Evolutionary conservation across 768 basidiomycete genomes (phyloP).

Genomic region (Porpolomopsis calyptriformis): DNA sequence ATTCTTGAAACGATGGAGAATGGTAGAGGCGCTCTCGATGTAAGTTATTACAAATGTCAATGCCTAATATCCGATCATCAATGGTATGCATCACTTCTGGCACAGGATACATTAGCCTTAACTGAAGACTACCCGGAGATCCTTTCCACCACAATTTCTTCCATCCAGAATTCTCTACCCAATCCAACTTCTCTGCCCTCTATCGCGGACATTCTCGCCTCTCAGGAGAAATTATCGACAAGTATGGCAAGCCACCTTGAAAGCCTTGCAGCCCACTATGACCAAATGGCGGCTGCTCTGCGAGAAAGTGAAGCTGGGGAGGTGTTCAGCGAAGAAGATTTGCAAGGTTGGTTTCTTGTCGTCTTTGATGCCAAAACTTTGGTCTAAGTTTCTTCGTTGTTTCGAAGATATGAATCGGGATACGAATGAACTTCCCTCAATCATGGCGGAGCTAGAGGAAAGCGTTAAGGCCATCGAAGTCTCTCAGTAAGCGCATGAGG

Average conservation of each 20-base stretch:
- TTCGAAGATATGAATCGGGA: constrained; percentile 70
- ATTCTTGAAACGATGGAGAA: constrained; percentile 62
- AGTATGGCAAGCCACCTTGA: constrained; percentile 70
- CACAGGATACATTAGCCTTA: constrained; percentile 49
- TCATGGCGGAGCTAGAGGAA: constrained; percentile 64
- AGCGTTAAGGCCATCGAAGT: constrained; percentile 40
- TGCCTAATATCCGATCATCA: neutral
- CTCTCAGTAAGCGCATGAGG: constrained; percentile 38
- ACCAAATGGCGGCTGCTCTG: constrained; percentile 62
- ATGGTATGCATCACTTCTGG: neutral
- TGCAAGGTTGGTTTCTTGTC: constrained; percentile 38
- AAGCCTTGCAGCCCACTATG: constrained; percentile 63
- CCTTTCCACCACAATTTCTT: constrained; percentile 41
- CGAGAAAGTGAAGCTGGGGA: constrained; percentile 62
- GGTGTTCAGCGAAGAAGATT: constrained; percentile 54
- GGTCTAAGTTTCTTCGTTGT: neutral
- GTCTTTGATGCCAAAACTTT: neutral
- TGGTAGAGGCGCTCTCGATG: constrained; percentile 59
- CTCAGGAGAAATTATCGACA: constrained; percentile 46
- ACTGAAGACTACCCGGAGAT: constrained; percentile 63
- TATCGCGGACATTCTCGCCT: constrained; percentile 38
- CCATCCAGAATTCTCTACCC: constrained; percentile 46
- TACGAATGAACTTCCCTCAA: constrained; percentile 64
- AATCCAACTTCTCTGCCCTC: constrained; percentile 23
- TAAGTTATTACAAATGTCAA: constrained; percentile 34